Evolutionary conservation across 768 basidiomycete genomes (phyloP), one percentile per base, ranked within the genome.

Genomic region (Kwoniella europaea): DNA sequence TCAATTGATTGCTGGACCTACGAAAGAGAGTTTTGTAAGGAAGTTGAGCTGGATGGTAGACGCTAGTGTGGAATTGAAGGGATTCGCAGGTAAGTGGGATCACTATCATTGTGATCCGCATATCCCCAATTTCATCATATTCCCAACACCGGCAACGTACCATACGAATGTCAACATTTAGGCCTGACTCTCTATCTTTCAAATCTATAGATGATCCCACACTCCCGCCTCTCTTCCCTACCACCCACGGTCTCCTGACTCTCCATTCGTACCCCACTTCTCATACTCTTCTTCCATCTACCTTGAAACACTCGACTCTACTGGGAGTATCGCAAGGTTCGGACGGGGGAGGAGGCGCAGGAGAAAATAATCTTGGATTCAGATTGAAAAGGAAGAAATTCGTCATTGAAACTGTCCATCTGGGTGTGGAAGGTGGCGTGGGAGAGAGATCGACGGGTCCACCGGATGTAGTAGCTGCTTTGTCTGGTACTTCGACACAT

Each of bases 281-380:
- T 0, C 89, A 90, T 66, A 89, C 90, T 27, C 86, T 94, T 52
- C 85, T 91, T 29, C 86, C 95, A 0, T 88, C 92, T 0, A 93
- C 93, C 68, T 91, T 94, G 75, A 90, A 88, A 74, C 89, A 89
- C 71, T 98, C 95, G 5, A 87, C 88, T 5, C 86, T 99, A 56
- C 90, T 96, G 12, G 94, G 93, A 13, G 85, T 96, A 59, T 79
- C 77, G 16, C 88, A 88, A 55, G 70, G 75, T 24, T 74, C 71
- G 9, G 87, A 88, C 1, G 87, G 88, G 24, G 71, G 55, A 63
- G 81, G 90, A 0, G 79, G 81, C 18, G 89, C 89, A n/a, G 92
- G 94, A 9, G 95, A 98, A 82, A 98, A 98, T 84, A 98, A 98
- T 77, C 87, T 99, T 9, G 94, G 91, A 13, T 99, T 98, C 87